phyloP scores from a whole-genome alignment of 495 filamentous ascomycete genomes.

The Talaromyces wortmannii region DNA sequence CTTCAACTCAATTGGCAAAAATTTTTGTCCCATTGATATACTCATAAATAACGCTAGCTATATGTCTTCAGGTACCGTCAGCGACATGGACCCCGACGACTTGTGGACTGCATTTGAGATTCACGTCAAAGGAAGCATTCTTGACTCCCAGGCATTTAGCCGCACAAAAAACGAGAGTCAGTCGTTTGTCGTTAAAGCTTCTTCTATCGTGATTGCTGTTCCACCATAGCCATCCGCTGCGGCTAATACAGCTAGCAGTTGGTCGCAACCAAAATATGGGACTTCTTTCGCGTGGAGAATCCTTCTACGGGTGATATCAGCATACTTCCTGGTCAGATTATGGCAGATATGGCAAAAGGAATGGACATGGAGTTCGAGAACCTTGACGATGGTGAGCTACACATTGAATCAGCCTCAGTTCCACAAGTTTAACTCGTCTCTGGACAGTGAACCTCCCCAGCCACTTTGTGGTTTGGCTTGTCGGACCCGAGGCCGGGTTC shows the following conservation, averaged over 20 bases:
- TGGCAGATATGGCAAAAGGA: conserved; percentile 18
- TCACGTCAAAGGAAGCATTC: not conserved
- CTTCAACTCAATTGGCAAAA: not conserved
- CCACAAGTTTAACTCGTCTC: not conserved
- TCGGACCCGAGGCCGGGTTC: conserved; percentile 39
- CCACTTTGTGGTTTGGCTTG: conserved; percentile 43
- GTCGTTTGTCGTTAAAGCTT: not conserved
- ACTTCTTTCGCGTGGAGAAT: conserved; percentile 33
- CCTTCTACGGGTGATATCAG: conserved; percentile 26
- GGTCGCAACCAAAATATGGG: conserved; percentile 27
- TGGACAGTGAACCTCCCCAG: conserved; percentile 27
- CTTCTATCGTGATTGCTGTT: not conserved
- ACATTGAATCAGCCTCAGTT: too few relatives aligned
- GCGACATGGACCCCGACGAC: not conserved
- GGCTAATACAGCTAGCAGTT: conserved; percentile 28
- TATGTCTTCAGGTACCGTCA: not conserved
- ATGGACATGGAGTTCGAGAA: conserved; percentile 5
- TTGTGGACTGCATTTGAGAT: not conserved
- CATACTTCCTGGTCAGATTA: conserved; percentile 29
- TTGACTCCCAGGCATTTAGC: not conserved
- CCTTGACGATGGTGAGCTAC: not conserved
- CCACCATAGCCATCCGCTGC: conserved; percentile 19
- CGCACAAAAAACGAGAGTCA: not conserved
- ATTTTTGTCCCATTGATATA: not conserved
- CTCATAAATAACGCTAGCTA: not conserved